These are phyloP conservation scores for Heteromeles arbutifolia DNA, from an alignment of 306 rosid species.

Conservation along the genomic window DNA sequence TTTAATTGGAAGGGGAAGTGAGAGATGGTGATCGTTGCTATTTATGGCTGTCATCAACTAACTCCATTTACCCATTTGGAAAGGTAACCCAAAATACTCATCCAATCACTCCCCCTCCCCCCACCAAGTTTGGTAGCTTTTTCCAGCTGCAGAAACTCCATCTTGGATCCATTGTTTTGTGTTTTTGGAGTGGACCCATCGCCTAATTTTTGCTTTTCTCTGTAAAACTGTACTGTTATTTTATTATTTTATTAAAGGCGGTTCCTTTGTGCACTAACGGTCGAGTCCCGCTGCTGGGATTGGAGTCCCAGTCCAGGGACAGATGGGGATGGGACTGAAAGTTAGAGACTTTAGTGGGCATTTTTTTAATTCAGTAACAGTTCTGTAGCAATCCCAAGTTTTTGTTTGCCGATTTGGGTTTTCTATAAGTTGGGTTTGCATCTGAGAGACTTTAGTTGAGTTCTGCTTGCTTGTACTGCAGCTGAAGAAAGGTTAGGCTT, in stretches of 20 bases:
- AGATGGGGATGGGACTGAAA: constrained; percentile 30
- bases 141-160: background rate
- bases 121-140: background rate
- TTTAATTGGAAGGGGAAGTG: background rate
- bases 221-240: background rate
- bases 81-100: constrained; percentile 4
- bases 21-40: background rate
- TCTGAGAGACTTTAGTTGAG: background rate
- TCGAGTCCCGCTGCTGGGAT: constrained; percentile 5
- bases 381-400: constrained; percentile 7
- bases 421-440: constrained; percentile 17
- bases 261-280: background rate
- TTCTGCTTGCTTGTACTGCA: constrained; percentile 17
- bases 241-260: background rate
- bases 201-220: background rate
- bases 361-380: background rate
- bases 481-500: constrained; percentile 34
- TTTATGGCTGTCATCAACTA: constrained; percentile 7
- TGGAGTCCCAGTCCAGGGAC: constrained; percentile 19
- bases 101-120: background rate
- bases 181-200: constrained; percentile 6
- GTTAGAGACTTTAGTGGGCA: constrained; percentile 8
- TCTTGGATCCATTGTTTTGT: constrained; percentile 10
- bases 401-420: background rate
- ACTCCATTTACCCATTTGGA: constrained; percentile 12